A percentile compares a stretch with the other conserved stretches of the same genome.
These are phyloP conservation scores for Diaporthe sp. DNA, from an alignment of 2,329 filamentous ascomycete species.

Conservation along the genomic window DNA sequence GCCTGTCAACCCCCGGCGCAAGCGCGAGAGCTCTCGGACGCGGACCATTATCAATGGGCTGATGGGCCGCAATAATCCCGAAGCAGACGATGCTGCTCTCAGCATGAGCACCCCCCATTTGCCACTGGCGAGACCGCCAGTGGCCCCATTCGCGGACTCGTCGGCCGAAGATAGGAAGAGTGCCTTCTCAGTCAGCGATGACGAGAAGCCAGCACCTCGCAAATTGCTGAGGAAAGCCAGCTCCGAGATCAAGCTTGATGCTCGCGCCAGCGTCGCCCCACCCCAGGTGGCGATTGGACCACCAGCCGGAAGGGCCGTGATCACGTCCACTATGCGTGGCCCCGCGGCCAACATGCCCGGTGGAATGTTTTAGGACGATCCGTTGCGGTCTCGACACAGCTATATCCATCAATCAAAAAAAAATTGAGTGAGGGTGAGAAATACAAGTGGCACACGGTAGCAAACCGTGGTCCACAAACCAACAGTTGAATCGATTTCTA, in stretches of 20 bases:
- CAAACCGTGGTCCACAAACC: slow-evolving; percentile 33
- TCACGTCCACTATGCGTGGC: slow-evolving; percentile 47
- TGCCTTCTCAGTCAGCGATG: slow-evolving; percentile 51
- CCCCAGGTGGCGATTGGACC: slow-evolving; percentile 50
- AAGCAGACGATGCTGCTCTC: slow-evolving; percentile 46
- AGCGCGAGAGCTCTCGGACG: slow-evolving; percentile 52
- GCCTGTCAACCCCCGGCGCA: slow-evolving; percentile 70
- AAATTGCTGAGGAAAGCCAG: slow-evolving; percentile 59
- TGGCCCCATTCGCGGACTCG: slow-evolving; percentile 34
- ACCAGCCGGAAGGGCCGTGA: slow-evolving; percentile 52
- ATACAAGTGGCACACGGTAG: slow-evolving; percentile 15
- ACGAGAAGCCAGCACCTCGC: slow-evolving; percentile 55
- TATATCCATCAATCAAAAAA: background rate
- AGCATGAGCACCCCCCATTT: slow-evolving; percentile 50
- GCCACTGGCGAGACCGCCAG: slow-evolving; percentile 44
- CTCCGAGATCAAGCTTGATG: slow-evolving; percentile 53
- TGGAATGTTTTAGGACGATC: slow-evolving; percentile 50
- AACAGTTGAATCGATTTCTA: slow-evolving; percentile 18
- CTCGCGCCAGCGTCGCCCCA: slow-evolving; percentile 42
- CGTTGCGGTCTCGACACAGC: background rate
- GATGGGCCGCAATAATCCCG: slow-evolving; percentile 53
- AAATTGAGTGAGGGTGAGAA: background rate
- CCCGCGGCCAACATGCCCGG: slow-evolving; percentile 48
- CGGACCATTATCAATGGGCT: slow-evolving; percentile 58
- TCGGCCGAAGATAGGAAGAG: slow-evolving; percentile 45